Base-by-base conservation (phyloP, 2,329 filamentous ascomycete genomes). In the Cladophialophora psammophila region DNA sequence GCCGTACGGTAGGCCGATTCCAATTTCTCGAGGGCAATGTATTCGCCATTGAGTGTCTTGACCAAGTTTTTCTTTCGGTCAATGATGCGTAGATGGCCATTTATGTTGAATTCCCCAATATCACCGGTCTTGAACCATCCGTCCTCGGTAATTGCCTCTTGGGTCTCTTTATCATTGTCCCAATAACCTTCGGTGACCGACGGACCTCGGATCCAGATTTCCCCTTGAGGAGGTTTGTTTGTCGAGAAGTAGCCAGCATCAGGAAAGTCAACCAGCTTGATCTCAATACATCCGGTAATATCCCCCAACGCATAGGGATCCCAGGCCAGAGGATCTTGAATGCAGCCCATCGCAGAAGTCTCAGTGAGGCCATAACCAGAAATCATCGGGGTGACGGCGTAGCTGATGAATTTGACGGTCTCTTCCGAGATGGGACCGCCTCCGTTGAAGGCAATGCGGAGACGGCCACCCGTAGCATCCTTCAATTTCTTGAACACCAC, bases 51-150 rank as follows among this genome's bases (percentile, higher is more conserved):
- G 71, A 92, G 87, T 70, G 95, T 94, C 88, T 98, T 98, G 80
- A 98, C 92, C 64, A 98, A 84, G 81, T 98, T 98, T 89, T 98
- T 98, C 88, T 97, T 94, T 73, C 94, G 92, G 79, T 98, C 94
- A 76, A 98, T 94, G 77, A 98, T 90, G 73, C 85, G 87, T 72
- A 98, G 81, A 78, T 96, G 91, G 52, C 94, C 94, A 69, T 90
- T 85, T 53, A 82, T 77, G 78, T 94, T 90, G 75, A 94, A 95
- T 78, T 97, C 92, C 74, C 94, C 94, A 78, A 98, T 95, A 75
- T 98, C 94, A 68, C 94, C 94, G 15, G 93, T 96, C 86, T 91
- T 94, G 87, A 98, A 98, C 95, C 95, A 98, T 58, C 93, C 93
- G 74, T 97, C 95, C 2, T 88, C 79, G 0, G 91, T 93, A 70